Evolutionary conservation across 345 rosid genomes (phyloP).

Genomic region (Pelargonium nanum): DNA sequence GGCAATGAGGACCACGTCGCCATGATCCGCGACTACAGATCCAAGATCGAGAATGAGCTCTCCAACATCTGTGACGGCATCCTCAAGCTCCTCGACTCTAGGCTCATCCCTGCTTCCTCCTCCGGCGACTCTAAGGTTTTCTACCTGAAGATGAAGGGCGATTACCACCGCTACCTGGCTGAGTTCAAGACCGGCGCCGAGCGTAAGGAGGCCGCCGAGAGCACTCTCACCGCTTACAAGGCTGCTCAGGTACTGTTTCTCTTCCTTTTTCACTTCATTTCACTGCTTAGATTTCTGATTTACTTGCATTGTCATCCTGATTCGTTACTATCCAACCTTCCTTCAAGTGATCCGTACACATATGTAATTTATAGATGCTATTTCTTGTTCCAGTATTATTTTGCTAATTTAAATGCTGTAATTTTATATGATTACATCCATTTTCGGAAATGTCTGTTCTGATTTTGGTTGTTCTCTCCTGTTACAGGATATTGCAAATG

Average conservation of each 20-base stretch:
- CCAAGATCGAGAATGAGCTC: conserved; percentile 73
- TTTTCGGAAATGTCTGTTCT: background rate
- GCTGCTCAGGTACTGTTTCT: conserved; percentile 58
- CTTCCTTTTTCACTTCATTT: background rate
- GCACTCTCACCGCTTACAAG: conserved; percentile 75
- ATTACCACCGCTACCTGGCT: conserved; percentile 78
- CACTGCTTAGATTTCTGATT: background rate
- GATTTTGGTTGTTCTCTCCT: background rate
- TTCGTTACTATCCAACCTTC: background rate
- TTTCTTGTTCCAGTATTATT: background rate
- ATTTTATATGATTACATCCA: background rate
- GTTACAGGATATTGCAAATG: conserved; percentile 70
- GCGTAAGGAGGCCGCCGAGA: conserved; percentile 83
- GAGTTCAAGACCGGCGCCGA: conserved; percentile 78
- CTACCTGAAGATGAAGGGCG: conserved; percentile 87
- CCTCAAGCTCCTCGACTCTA: conserved; percentile 65
- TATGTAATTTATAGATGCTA: background rate
- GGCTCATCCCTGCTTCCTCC: conserved; percentile 60
- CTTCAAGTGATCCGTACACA: background rate
- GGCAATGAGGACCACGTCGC: conserved; percentile 86
- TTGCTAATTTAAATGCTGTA: background rate
- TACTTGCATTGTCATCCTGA: background rate
- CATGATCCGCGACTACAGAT: conserved; percentile 66
- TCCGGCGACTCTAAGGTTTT: conserved; percentile 79
- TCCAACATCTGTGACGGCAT: conserved; percentile 69